phyloP scores from a whole-genome alignment of 306 rosid genomes.

The Dryas drummondii region DNA sequence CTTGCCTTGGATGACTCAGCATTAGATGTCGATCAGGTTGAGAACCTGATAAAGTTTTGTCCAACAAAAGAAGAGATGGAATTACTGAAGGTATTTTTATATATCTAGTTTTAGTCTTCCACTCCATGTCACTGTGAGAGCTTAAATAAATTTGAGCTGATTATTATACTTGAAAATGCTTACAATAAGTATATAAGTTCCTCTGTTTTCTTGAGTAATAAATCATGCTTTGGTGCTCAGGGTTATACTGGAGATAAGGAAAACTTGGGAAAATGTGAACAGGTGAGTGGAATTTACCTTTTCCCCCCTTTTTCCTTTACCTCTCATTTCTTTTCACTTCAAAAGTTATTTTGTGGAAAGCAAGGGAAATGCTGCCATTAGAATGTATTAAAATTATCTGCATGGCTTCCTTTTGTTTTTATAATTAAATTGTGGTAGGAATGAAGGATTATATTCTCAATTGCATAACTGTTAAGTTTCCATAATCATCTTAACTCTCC shows the following conservation, averaged over 20 bases:
- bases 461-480: not conserved
- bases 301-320: not conserved
- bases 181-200: not conserved
- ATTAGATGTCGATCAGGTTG: slow-evolving; percentile 81
- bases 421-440: not conserved
- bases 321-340: not conserved
- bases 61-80: slow-evolving; percentile 99
- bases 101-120: slow-evolving; percentile 18
- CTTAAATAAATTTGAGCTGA: slow-evolving; percentile 9
- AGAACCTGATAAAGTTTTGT: slow-evolving; percentile 92
- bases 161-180: not conserved
- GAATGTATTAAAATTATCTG: not conserved
- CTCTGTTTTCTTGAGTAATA: slow-evolving; percentile 24
- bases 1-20: slow-evolving; percentile 84
- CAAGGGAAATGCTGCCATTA: slow-evolving; percentile 14
- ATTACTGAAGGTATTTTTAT: slow-evolving; percentile 59
- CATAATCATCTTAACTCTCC: slow-evolving; percentile 2
- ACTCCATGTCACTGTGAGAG: slow-evolving; percentile 9
- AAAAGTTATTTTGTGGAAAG: slow-evolving; percentile 1
- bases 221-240: slow-evolving; percentile 49
- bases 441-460: not conserved
- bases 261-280: slow-evolving; percentile 94
- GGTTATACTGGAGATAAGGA: slow-evolving; percentile 72
- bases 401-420: not conserved
- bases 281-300: slow-evolving; percentile 40